phyloP scores from a whole-genome alignment of 148 eudicot genomes.

The Suaeda aralocaspica region DNA sequence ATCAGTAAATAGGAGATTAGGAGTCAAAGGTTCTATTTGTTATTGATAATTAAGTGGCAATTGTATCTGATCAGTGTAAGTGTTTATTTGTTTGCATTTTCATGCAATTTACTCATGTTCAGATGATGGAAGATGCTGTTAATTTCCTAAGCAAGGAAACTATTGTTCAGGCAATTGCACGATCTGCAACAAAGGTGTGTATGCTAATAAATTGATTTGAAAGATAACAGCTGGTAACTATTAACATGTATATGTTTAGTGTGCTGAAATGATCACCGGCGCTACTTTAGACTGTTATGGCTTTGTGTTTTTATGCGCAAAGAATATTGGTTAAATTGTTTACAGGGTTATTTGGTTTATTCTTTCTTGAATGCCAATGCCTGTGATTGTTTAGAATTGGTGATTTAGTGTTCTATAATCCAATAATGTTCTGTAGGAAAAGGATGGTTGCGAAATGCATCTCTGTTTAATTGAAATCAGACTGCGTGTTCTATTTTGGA shows the following conservation, averaged over 20 bases:
- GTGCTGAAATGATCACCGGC: no score
- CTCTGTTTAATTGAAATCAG: neutral
- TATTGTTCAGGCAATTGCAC: slow-evolving; percentile 86
- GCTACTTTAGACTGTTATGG: neutral
- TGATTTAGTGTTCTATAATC: neutral
- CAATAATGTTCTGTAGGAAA: neutral
- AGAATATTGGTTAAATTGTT: no score
- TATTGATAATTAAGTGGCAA: neutral
- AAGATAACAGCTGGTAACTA: neutral
- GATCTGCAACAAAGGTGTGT: slow-evolving; percentile 95
- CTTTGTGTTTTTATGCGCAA: neutral
- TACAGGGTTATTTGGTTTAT: neutral
- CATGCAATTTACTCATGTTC: slow-evolving; percentile 18
- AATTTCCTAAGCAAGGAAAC: slow-evolving; percentile 95
- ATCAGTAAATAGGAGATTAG: neutral
- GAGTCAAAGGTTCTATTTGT: neutral
- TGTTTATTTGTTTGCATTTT: slow-evolving; percentile 6
- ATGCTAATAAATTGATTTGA: neutral
- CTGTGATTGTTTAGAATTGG: neutral
- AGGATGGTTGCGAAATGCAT: neutral
- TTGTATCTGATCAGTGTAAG: slow-evolving; percentile 1
- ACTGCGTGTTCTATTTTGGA: neutral
- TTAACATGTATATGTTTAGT: neutral
- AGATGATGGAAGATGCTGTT: slow-evolving; percentile 99
- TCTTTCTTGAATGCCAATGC: neutral